Conservation (phyloP, 2,329 filamentous ascomycete genomes). For the Metarhizium sp. region DNA sequence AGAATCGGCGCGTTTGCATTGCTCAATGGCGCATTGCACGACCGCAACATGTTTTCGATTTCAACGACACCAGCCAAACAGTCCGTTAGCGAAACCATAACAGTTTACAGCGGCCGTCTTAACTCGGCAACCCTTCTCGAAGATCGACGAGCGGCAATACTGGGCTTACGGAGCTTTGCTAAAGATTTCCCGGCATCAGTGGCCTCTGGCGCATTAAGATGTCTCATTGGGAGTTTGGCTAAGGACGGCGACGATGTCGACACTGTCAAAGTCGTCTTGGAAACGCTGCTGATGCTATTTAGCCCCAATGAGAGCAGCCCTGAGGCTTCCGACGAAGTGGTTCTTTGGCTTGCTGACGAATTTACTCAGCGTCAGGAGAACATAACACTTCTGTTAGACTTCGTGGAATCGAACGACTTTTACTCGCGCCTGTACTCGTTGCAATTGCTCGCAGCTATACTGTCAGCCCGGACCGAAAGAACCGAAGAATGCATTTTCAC, state of each 20-base stretch:
- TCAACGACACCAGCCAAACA: constrained; percentile 80
- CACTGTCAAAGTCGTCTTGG: constrained; percentile 87
- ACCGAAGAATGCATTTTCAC: constrained; percentile 92
- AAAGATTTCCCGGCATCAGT: constrained; percentile 96
- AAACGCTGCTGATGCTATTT: constrained; percentile 93
- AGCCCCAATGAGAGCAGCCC: constrained; percentile 61
- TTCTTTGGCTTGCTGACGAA: constrained; percentile 91
- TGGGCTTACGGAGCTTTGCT: constrained; percentile 88
- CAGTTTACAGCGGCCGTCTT: constrained; percentile 76
- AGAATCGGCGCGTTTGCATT: not conserved
- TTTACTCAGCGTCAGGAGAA: constrained; percentile 98
- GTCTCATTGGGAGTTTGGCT: constrained; percentile 73
- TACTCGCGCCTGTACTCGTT: constrained; percentile 86
- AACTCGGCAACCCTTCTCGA: constrained; percentile 86
- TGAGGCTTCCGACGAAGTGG: constrained; percentile 93
- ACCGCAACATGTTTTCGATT: constrained; percentile 50
- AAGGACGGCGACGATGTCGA: constrained; percentile 93
- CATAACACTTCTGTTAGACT: constrained; percentile 79
- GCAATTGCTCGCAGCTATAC: constrained; percentile 80
- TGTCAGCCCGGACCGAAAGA: constrained; percentile 75
- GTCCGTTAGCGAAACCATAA: constrained; percentile 91
- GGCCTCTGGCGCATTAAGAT: constrained; percentile 82
- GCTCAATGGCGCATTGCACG: constrained; percentile 20
- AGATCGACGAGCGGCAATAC: constrained; percentile 85
- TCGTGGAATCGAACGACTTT: constrained; percentile 80